Evolutionary conservation across 352 stramenopile species (phyloP).

Genomic region (Pythium oligandrum): DNA sequence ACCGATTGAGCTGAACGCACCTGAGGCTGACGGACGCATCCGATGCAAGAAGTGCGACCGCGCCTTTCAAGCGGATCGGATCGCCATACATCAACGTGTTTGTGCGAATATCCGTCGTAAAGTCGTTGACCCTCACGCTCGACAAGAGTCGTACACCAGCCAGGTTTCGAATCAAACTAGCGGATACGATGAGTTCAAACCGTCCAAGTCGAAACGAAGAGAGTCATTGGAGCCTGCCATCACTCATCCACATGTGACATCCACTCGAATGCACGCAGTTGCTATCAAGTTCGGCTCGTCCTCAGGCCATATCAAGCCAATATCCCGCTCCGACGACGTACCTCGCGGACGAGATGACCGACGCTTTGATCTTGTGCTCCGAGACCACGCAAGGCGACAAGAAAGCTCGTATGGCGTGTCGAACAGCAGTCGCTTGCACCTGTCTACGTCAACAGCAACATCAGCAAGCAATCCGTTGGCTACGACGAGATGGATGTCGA

Average conservation of each 20-base stretch:
- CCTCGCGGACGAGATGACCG: background rate
- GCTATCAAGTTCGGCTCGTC: background rate
- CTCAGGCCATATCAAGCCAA: background rate
- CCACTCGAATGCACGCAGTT: background rate
- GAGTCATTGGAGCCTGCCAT: background rate
- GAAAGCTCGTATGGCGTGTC: constrained; percentile 2
- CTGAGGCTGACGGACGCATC: constrained; percentile 44
- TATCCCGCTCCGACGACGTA: background rate
- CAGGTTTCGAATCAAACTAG: background rate
- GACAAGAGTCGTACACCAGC: background rate
- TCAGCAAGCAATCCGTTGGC: constrained; percentile 48
- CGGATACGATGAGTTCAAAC: background rate
- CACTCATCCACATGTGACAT: background rate
- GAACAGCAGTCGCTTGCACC: constrained; percentile 2
- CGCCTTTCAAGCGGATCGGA: constrained; percentile 47
- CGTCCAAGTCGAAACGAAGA: background rate
- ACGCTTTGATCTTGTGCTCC: constrained; percentile 6
- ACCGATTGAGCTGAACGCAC: constrained; percentile 26
- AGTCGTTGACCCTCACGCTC: background rate
- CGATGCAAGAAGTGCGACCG: constrained; percentile 53
- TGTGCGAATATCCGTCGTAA: constrained; percentile 18
- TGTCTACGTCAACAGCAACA: constrained; percentile 41
- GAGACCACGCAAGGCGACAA: constrained; percentile 11
- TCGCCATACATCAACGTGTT: constrained; percentile 67
- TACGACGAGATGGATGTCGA: constrained; percentile 41